Evolutionary conservation across 2,329 filamentous ascomycete genomes (phyloP).

Genomic region (Arthrocladium fulminans): DNA sequence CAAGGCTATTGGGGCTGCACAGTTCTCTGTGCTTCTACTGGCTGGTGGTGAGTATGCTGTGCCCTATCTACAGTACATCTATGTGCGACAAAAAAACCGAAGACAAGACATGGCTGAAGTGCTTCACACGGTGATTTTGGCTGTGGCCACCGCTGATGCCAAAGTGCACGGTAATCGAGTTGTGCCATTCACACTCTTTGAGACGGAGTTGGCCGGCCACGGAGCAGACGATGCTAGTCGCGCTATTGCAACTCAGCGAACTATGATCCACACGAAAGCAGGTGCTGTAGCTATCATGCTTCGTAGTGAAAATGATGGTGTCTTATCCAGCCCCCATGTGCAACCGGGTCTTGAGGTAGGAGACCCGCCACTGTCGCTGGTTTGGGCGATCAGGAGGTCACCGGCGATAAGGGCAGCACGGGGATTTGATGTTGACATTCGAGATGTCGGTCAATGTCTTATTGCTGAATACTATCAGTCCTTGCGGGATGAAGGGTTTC

Average conservation of each 20-base stretch:
- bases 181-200: constrained; percentile 20
- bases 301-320: constrained; percentile 5
- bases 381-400: constrained; percentile 18
- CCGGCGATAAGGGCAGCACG: constrained; percentile 6
- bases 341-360: constrained; percentile 18
- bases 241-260: constrained; percentile 13
- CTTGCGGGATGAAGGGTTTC: constrained; percentile 21
- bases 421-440: constrained; percentile 11
- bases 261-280: constrained; percentile 18
- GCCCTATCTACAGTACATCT: constrained; percentile 21
- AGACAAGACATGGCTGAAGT: constrained; percentile 22
- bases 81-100: constrained; percentile 16
- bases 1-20: constrained; percentile 19
- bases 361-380: constrained; percentile 18
- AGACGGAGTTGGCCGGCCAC: constrained; percentile 19
- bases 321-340: constrained; percentile 17
- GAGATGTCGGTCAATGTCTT: constrained; percentile 11
- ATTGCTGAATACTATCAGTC: constrained; percentile 20
- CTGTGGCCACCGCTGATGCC: constrained; percentile 16
- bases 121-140: constrained; percentile 20
- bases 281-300: constrained; percentile 19
- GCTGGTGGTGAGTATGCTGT: constrained; percentile 13
- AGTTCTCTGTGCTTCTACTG: constrained; percentile 19
- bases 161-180: constrained; percentile 1
- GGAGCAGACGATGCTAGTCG: constrained; percentile 14